Conservation (phyloP, 2,329 filamentous ascomycete genomes). For the Monilinia vaccinii-corymbosi region DNA sequence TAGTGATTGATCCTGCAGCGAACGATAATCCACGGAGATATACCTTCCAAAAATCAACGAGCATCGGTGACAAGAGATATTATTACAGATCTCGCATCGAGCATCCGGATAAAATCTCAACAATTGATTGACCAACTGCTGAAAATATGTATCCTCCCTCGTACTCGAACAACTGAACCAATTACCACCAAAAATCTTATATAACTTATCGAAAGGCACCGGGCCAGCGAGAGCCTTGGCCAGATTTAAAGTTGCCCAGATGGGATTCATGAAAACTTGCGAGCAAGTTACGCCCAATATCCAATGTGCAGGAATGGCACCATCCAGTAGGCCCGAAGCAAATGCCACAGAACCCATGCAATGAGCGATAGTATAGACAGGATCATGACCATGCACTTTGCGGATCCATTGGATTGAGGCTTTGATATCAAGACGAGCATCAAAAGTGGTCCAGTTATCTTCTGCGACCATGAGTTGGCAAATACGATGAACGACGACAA, state of each 20-base stretch:
- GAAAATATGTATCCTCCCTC: conserved; percentile 38
- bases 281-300: conserved; percentile 48
- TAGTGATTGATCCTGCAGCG: not conserved
- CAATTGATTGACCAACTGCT: conserved; percentile 44
- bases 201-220: conserved; percentile 41
- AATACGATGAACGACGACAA: conserved; percentile 48
- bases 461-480: conserved; percentile 42
- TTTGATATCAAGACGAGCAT: conserved; percentile 49
- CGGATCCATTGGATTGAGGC: conserved; percentile 48
- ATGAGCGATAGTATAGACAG: conserved; percentile 50
- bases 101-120: conserved; percentile 49
- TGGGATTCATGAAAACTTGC: conserved; percentile 55
- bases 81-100: conserved; percentile 50
- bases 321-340: conserved; percentile 49
- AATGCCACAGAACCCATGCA: conserved; percentile 56
- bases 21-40: not conserved
- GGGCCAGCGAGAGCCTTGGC: conserved; percentile 43
- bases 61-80: conserved; percentile 50
- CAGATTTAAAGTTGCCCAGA: conserved; percentile 47
- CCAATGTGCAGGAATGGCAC: conserved; percentile 48
- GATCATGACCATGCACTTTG: conserved; percentile 27
- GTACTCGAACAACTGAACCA: conserved; percentile 48
- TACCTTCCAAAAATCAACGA: conserved; percentile 52
- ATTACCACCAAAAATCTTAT: conserved; percentile 38
- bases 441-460: conserved; percentile 48